Evolutionary conservation across 192 early-diverging fungal genomes (phyloP), one percentile per base, ranked within the genome.

Genomic region (Coemansia sp.): DNA sequence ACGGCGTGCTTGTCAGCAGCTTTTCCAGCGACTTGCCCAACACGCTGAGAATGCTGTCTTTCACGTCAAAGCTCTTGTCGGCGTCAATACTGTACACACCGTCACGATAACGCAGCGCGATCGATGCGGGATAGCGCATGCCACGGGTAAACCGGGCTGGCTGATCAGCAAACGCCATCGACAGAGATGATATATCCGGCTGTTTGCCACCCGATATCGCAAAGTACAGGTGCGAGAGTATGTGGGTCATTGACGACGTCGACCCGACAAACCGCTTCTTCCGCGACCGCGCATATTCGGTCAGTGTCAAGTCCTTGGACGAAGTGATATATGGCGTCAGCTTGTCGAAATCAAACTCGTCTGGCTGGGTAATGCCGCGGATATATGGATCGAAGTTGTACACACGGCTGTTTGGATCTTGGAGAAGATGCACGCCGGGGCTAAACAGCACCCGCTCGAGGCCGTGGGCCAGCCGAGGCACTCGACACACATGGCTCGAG

Each of bases 1-100:
- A 26, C 3, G 82, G 85, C 20, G 78, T 61, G 6, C 77, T 69
- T 0, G 91, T 93, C 39, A 97, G 57, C 64, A 93, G 80, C 67
- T 87, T 88, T 58, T 97, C 94, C 71, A 97, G 80, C 7, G 90
- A 88, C 57, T 88, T 89, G 8, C 94, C 94, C 72, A 93, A 61
- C 2, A 82, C 57, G 65, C 83, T 85, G 47, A 97, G 66, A 8
- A 93, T 81, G 12, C 78, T 90, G 44, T 85, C 83, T 17, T 81
- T 55, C 10, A 84, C 80, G 55, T 86, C 85, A 45, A 83, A 81
- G 15, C 78, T 75, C 66, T 92, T 92, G 59, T 97, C 90, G 2
- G 82, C 82, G 58, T 97, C 92, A 10, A 97, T 82, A 2, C 85
- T 84, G 70, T 93, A 94, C 0, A 85, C 70, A 0, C 90, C 90